A percentile compares a stretch with the other conserved stretches of the same genome.
Evolutionary conservation across 805 yeast genomes (phyloP).

Genomic region (Barnettozyma sucrosica): DNA sequence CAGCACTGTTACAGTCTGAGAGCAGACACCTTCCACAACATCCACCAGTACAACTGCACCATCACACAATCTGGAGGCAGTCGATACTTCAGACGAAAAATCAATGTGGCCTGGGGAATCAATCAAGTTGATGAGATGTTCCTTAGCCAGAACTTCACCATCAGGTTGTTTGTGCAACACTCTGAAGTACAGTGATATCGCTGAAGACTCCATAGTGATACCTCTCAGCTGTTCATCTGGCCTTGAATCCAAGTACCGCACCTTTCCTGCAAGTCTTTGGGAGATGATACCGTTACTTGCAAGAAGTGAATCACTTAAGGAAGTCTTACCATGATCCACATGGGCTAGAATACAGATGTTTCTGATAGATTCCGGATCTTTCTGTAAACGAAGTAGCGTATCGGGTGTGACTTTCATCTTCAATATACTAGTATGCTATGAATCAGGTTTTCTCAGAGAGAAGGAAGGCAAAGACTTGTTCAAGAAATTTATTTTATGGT

Average conservation of each 20-base stretch:
- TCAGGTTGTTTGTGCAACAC: constrained; percentile 43
- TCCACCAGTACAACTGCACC: constrained; percentile 95
- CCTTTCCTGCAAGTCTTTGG: constrained; percentile 90
- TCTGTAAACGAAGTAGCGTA: constrained; percentile 61
- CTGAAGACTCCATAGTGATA: constrained; percentile 96
- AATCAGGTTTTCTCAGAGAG: not conserved
- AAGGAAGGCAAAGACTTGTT: not conserved
- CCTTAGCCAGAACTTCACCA: constrained; percentile 46
- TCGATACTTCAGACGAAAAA: constrained; percentile 91
- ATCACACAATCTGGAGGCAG: constrained; percentile 93
- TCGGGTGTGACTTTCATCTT: constrained; percentile 54
- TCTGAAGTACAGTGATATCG: constrained; percentile 86
- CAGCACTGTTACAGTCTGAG: constrained; percentile 91
- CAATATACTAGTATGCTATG: not conserved
- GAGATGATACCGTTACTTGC: constrained; percentile 97
- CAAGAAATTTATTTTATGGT: not conserved
- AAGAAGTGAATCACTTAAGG: constrained; percentile 82
- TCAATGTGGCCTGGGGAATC: constrained; percentile 99
- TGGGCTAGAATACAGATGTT: constrained; percentile 96
- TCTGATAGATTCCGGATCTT: constrained; percentile 62
- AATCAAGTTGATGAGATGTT: constrained; percentile 82
- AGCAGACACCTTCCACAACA: constrained; percentile 97
- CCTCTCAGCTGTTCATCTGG: constrained; percentile 96
- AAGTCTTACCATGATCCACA: constrained; percentile 98
- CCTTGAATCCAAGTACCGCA: constrained; percentile 85